A percentile compares a stretch with the other conserved stretches of the same genome.
phyloP scores from a whole-genome alignment of 2,329 filamentous ascomycete species.

The Camptophora hylomeconis region DNA sequence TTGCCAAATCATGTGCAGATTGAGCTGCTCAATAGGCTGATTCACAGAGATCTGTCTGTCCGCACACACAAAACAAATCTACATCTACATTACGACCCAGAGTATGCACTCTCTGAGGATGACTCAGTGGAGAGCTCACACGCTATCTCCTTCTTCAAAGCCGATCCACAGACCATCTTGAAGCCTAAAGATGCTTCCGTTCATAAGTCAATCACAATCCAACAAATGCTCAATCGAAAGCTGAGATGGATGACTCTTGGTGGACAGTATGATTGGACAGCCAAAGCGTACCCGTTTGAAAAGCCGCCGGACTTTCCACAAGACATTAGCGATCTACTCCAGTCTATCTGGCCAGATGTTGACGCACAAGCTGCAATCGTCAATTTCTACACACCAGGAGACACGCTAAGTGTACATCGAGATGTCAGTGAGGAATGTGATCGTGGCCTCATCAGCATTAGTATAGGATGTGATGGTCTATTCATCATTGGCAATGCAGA shows the following conservation, averaged over 20 bases:
- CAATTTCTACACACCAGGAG: slow-evolving; percentile 81
- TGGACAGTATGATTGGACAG: slow-evolving; percentile 93
- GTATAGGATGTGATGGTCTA: slow-evolving; percentile 77
- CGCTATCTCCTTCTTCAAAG: slow-evolving; percentile 39
- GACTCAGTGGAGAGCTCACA: background rate
- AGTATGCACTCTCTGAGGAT: slow-evolving; percentile 37
- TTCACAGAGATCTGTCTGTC: slow-evolving; percentile 66
- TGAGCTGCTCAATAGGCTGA: slow-evolving; percentile 55
- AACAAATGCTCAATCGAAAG: slow-evolving; percentile 61
- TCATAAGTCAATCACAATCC: slow-evolving; percentile 61
- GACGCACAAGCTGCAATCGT: slow-evolving; percentile 80
- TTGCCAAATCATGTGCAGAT: slow-evolving; percentile 58
- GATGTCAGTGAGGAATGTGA: slow-evolving; percentile 82
- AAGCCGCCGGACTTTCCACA: slow-evolving; percentile 57
- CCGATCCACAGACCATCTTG: slow-evolving; percentile 26
- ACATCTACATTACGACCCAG: slow-evolving; percentile 65
- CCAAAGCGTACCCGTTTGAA: slow-evolving; percentile 63
- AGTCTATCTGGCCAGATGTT: slow-evolving; percentile 61
- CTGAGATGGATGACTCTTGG: slow-evolving; percentile 91
- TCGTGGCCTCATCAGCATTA: slow-evolving; percentile 69
- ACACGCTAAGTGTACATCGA: slow-evolving; percentile 83
- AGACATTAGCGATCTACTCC: slow-evolving; percentile 58
- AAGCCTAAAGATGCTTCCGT: slow-evolving; percentile 55
- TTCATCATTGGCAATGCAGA: slow-evolving; percentile 68
- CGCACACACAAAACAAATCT: slow-evolving; percentile 74